Percentiles rank a stretch among this genome's conserved stretches.
Conservation (phyloP, 805 yeast genomes). For the Saccharomycopsis fibuligera region DNA sequence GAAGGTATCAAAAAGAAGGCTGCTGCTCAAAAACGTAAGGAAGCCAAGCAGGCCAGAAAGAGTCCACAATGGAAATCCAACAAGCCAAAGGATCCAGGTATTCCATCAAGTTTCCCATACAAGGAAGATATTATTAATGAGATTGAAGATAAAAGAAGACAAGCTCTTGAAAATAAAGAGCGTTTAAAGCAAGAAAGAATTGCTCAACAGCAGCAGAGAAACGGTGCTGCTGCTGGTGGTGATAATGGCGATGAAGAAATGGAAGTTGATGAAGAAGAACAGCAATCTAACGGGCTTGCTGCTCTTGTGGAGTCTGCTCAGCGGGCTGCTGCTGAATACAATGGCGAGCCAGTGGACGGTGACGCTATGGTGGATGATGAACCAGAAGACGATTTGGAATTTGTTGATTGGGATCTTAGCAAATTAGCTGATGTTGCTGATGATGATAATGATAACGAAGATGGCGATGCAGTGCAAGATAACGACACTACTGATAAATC, state of each 20-base stretch:
- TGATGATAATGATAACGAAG: slow-evolving; percentile 36
- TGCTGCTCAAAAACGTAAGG: slow-evolving; percentile 83
- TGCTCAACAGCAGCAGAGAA: slow-evolving; percentile 33
- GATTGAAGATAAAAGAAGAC: slow-evolving; percentile 56
- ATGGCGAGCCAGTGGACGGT: slow-evolving; percentile 44
- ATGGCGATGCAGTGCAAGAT: slow-evolving; percentile 36
- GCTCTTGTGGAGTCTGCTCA: slow-evolving; percentile 90
- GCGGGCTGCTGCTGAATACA: slow-evolving; percentile 71
- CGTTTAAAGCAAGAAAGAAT: slow-evolving; percentile 43
- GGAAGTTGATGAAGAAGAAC: slow-evolving; percentile 37
- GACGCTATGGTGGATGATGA: slow-evolving; percentile 39
- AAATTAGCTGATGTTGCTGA: slow-evolving; percentile 36
- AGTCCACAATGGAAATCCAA: slow-evolving; percentile 93
- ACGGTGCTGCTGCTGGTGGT: slow-evolving; percentile 34
- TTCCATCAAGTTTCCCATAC: slow-evolving; percentile 92
- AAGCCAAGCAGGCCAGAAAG: slow-evolving; percentile 73
- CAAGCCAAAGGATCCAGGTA: slow-evolving; percentile 82
- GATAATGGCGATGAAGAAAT: slow-evolving; percentile 33
- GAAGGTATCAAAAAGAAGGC: slow-evolving; percentile 97
- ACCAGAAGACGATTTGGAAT: slow-evolving; percentile 41
- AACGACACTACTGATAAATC: slow-evolving; percentile 58
- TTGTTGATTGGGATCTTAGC: slow-evolving; percentile 34
- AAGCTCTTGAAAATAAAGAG: slow-evolving; percentile 49
- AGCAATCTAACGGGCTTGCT: slow-evolving; percentile 52
- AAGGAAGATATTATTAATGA: slow-evolving; percentile 74